Percentiles rank a stretch among this genome's conserved stretches.
phyloP scores from a whole-genome alignment of 179 eudicot genomes.

The Dionaea muscipula region DNA sequence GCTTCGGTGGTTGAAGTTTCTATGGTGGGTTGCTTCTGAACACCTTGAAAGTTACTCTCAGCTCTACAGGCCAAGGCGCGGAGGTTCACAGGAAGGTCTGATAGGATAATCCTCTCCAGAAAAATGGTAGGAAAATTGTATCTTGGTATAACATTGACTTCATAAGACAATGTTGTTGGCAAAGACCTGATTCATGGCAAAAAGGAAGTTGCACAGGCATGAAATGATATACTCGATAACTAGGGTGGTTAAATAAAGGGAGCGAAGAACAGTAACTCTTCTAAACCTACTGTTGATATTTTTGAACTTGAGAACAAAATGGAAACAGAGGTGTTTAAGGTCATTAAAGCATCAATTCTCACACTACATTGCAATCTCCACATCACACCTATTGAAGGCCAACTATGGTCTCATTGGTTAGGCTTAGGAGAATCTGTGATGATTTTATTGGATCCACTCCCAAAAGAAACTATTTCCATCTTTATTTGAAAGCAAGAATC shows the following conservation, averaged over 20 bases:
- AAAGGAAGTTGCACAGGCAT: conserved; percentile 2
- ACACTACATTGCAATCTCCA: neutral
- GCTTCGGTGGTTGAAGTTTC: conserved; percentile 18
- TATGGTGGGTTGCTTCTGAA: conserved; percentile 21
- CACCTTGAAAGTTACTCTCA: conserved; percentile 48
- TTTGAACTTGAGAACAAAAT: no score
- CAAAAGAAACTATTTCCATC: no score
- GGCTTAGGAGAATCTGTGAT: no score
- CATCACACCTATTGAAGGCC: neutral
- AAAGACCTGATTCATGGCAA: conserved; percentile 34
- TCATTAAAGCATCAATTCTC: no score
- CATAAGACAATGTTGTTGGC: conserved; percentile 56
- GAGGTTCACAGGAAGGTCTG: conserved; percentile 96
- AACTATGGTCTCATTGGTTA: neutral
- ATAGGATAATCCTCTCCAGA: conserved; percentile 82
- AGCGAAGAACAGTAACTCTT: no score
- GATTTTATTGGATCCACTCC: no score
- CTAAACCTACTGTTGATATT: no score
- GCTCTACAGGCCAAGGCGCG: conserved; percentile 91
- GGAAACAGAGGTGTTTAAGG: no score
- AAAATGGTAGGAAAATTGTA: conserved; percentile 92
- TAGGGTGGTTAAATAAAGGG: no score
- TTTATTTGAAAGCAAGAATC: no score
- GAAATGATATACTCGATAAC: neutral
- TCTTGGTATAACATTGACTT: conserved; percentile 90